Conservation (phyloP, 2,329 filamentous ascomycete species). For the Diaporthe capsici region DNA sequence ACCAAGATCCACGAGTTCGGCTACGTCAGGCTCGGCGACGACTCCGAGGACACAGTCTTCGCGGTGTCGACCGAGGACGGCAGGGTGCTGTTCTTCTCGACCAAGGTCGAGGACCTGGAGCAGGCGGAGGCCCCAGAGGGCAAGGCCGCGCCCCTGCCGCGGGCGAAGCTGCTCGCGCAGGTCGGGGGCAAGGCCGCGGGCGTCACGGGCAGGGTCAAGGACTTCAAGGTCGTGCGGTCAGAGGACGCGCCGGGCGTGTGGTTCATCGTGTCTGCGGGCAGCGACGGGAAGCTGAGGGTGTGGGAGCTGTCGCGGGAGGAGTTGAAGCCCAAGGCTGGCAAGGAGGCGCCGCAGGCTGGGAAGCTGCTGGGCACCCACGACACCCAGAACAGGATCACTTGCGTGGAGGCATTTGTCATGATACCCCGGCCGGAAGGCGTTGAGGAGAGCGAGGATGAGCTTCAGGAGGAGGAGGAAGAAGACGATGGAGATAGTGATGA, state of each 20-base stretch:
- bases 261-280: conserved; percentile 81
- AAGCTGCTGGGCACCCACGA: conserved; percentile 82
- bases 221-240: conserved; percentile 78
- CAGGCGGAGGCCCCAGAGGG: conserved; percentile 46
- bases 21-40: conserved; percentile 73
- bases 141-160: conserved; percentile 55
- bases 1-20: conserved; percentile 88
- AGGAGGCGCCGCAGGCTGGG: conserved; percentile 62
- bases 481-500: conserved; percentile 47
- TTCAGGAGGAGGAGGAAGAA: conserved; percentile 56
- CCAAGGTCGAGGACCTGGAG: conserved; percentile 64
- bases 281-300: conserved; percentile 86
- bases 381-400: conserved; percentile 91
- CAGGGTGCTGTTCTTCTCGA: conserved; percentile 85
- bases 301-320: conserved; percentile 73
- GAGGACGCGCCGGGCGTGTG: conserved; percentile 58
- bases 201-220: conserved; percentile 84
- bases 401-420: conserved; percentile 89
- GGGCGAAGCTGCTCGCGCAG: conserved; percentile 79
- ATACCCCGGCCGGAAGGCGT: conserved; percentile 74
- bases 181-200: conserved; percentile 81
- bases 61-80: conserved; percentile 93
- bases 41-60: conserved; percentile 69
- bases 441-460: conserved; percentile 70
- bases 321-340: conserved; percentile 52